phyloP scores from a whole-genome alignment of 345 rosid genomes.

The Raphanus sativus region DNA sequence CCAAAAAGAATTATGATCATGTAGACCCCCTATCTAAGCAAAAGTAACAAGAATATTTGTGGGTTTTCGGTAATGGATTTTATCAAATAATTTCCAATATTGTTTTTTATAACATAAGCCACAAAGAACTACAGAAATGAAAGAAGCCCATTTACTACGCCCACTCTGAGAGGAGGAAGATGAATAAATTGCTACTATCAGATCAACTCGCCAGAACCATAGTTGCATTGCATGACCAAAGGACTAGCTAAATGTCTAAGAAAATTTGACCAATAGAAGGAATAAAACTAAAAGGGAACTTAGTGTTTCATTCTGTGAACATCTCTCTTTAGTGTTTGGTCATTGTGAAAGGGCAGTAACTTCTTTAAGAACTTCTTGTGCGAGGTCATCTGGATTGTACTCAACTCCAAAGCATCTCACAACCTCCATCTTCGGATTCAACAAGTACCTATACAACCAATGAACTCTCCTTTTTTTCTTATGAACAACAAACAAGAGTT shows the following conservation, averaged over 20 bases:
- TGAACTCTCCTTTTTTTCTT: neutral
- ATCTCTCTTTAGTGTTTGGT: neutral
- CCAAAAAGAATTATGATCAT: too few relatives aligned
- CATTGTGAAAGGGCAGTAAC: constrained; percentile 25
- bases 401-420: constrained; percentile 73
- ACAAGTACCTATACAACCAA: constrained; percentile 56
- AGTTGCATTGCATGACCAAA: neutral
- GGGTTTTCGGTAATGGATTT: too few relatives aligned
- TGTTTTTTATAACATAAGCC: too few relatives aligned
- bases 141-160: too few relatives aligned
- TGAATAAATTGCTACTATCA: too few relatives aligned
- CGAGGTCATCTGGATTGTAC: constrained; percentile 61
- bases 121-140: too few relatives aligned
- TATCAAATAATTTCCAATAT: too few relatives aligned
- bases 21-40: too few relatives aligned
- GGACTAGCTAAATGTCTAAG: constrained; percentile 7
- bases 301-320: neutral
- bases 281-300: too few relatives aligned
- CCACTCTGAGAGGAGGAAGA: too few relatives aligned
- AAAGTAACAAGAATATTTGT: too few relatives aligned
- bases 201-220: neutral
- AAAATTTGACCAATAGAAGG: neutral
- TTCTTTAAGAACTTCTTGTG: constrained; percentile 61
- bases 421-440: constrained; percentile 83
- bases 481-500: neutral